phyloP scores from a whole-genome alignment of 2,329 filamentous ascomycete species.

The Microthyrium microscopicum region DNA sequence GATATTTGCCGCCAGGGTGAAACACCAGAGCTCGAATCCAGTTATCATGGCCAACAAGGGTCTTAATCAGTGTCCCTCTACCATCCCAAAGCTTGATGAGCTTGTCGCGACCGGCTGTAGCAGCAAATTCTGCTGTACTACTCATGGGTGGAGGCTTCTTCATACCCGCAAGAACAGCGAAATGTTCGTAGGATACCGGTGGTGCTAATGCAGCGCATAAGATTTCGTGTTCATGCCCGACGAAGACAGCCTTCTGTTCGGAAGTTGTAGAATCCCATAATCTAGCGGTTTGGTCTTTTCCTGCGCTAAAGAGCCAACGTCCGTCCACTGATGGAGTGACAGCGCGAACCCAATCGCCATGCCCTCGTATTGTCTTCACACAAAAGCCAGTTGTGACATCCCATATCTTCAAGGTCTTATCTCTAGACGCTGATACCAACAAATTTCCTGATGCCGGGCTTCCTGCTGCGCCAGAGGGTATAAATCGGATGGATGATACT shows the following conservation, averaged over 20 bases:
- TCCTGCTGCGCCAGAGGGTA: constrained; percentile 66
- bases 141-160: constrained; percentile 63
- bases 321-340: constrained; percentile 72
- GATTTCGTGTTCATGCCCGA: constrained; percentile 74
- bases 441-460: constrained; percentile 68
- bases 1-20: constrained; percentile 81
- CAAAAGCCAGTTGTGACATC: constrained; percentile 88
- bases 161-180: constrained; percentile 61
- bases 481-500: constrained; percentile 75
- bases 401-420: constrained; percentile 77
- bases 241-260: constrained; percentile 62
- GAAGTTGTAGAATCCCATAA: constrained; percentile 69
- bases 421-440: constrained; percentile 70
- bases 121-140: constrained; percentile 72
- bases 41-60: constrained; percentile 76
- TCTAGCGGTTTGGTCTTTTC: constrained; percentile 65
- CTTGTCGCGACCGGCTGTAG: constrained; percentile 80
- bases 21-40: constrained; percentile 81
- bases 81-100: constrained; percentile 80
- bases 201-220: constrained; percentile 82
- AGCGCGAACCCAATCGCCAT: constrained; percentile 82
- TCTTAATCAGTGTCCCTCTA: constrained; percentile 70
- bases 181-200: constrained; percentile 55
- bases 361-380: constrained; percentile 73
- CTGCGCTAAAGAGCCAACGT: constrained; percentile 64